Base-by-base conservation (phyloP, 129 eudicot genomes). In the Rutidosis leptorrhynchoides region DNA sequence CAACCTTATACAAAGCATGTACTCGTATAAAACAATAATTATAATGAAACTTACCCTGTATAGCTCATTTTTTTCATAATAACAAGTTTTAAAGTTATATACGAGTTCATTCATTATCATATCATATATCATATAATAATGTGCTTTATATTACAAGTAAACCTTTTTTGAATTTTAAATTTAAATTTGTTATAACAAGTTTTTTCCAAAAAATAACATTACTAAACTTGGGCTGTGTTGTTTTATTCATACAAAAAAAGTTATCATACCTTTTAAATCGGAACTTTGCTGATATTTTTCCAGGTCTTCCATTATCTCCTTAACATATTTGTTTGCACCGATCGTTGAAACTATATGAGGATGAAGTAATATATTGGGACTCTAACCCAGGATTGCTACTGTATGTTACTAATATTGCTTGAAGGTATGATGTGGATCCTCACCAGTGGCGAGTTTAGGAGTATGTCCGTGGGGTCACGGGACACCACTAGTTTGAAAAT, bases 341-440 rank as follows among this genome's bases (percentile, higher is more conserved):
- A 93, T 88, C 32, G 89, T 82, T 52, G 92, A 83, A 60, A 82
- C 77, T 78, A 88, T 89, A 67, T 81, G 79, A 16, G 98, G 96
- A 77, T 88, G 70, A n/a, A 85, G 87, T 51, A 58, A 71, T 83
- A 86, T 88, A 72, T 71, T 61, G 91, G 54, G 95, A 74, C 68
- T 93, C 95, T 62, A 84, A 78, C 54, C 87, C 84, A 15, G 88
- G 96, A 19, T 77, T 80, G 67, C 77, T 70, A 81, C 89, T 86
- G 81, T 88, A 81, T 58, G 74, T 83, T 48, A 78, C 77, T 73
- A 89, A 61, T 62, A 84, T 71, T 65, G 63, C 74, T 61, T 58
- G 78, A 64, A 93, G 58, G 6, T 89, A 77, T 83, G 74, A 79
- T 86, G 81, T 32, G 90, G 84, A 76, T 88, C 98, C 81, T n/a